Evolutionary conservation across 495 filamentous ascomycete species (phyloP).

Genomic region (Xylaria palmicola): DNA sequence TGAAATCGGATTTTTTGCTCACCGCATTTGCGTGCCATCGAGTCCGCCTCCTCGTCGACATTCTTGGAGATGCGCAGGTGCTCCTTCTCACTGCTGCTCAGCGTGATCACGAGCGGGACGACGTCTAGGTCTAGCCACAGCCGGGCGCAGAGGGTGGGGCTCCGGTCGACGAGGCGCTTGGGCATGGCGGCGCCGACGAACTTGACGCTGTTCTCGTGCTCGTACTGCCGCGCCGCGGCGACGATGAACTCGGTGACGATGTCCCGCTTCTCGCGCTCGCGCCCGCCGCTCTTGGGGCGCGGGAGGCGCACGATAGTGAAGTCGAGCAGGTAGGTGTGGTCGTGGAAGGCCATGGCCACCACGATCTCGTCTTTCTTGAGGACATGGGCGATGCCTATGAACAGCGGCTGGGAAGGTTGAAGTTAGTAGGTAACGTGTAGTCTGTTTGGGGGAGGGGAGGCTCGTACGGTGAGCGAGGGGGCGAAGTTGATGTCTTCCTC

Average conservation of each 20-base stretch:
- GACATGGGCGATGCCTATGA: slow-evolving; percentile 59
- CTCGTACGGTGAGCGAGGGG: slow-evolving; percentile 44
- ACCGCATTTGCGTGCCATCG: slow-evolving; percentile 75
- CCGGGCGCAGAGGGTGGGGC: slow-evolving; percentile 64
- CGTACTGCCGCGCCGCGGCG: slow-evolving; percentile 53
- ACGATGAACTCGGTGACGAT: slow-evolving; percentile 57
- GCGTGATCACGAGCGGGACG: slow-evolving; percentile 61
- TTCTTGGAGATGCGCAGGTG: slow-evolving; percentile 54
- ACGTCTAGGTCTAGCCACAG: slow-evolving; percentile 81
- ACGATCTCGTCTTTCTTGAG: slow-evolving; percentile 50
- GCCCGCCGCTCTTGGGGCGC: slow-evolving; percentile 33
- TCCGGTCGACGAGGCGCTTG: slow-evolving; percentile 46
- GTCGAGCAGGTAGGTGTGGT: slow-evolving; percentile 76
- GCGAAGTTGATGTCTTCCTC: slow-evolving; percentile 43
- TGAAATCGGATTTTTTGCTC: slow-evolving; percentile 49
- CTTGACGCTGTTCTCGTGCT: slow-evolving; percentile 62
- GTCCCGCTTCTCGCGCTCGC: slow-evolving; percentile 40
- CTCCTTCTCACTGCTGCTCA: slow-evolving; percentile 43
- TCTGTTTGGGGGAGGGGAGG: background rate
- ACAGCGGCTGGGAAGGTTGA: slow-evolving; percentile 54
- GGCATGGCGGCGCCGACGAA: slow-evolving; percentile 65
- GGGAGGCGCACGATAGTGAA: slow-evolving; percentile 61
- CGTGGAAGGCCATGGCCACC: slow-evolving; percentile 69
- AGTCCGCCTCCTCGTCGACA: slow-evolving; percentile 83
- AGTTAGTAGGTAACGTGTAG: slow-evolving; percentile 19